Base-by-base conservation (phyloP, 345 rosid genomes). In the Capsella bursapastoris region DNA sequence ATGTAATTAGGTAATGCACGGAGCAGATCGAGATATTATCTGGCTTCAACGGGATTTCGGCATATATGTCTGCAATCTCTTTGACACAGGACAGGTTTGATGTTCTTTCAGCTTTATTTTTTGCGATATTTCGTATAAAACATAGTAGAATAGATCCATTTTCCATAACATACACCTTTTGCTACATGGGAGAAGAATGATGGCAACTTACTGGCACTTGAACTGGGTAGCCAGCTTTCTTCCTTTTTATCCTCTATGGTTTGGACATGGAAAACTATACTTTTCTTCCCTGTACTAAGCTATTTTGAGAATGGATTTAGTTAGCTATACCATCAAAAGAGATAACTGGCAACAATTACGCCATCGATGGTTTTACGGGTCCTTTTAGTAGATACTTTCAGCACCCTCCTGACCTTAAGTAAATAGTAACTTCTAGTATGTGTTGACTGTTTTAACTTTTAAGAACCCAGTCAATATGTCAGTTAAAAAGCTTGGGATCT, bases 11-110 rank as follows among this genome's bases (percentile, higher is more conserved):
- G 96, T 92, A 65, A 81, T 95, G 96, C 99, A 95, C 84, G 99
- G 99, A 84, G 94, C 99, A 66, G 96, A 95, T 84, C 86, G 88
- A 29, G 99, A 95, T 85, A 84, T 95, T 63, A 27, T 88, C 16
- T 95, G 99, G 99, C 98, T 95, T 81, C 99, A 95, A 78, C 84
- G 92, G 74, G 99, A 95, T 82, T 95, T 95, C 56, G 98, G 98
- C 80, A 92, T 95, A 82, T 95, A 95, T 73, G 64, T 92, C 45
- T 90, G 99, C 90, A 95, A 95, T 82, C 82, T 95, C 83, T 95
- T 95, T 84, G 99, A 95, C 81, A 92, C 99, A 43, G 98, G 99
- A 84, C 99, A 95, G 99, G 99, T 95, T 72, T 64, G 66, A 40
- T 73, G 40, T 62, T 56, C 47, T 57, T 64, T 58, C 41, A 48